Percentiles rank a stretch among this genome's conserved stretches.
These are phyloP conservation scores for Ogataea parapolymorpha DNA, from an alignment of 805 yeast species.

Conservation along the genomic window DNA sequence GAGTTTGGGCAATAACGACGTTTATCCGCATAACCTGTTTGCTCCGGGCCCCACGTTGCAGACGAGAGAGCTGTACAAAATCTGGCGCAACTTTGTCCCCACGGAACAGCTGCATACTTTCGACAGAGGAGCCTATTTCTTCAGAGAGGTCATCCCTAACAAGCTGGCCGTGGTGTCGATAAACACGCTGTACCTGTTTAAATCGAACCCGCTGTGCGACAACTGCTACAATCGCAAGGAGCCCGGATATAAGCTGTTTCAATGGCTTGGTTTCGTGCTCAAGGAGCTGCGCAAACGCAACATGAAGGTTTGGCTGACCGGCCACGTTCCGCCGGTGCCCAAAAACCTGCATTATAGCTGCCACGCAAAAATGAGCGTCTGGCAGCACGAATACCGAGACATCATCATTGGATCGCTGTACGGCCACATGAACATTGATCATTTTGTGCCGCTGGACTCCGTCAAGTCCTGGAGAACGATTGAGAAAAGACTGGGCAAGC, in stretches of 20 bases:
- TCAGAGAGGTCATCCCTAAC: conserved; percentile 75
- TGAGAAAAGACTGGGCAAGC: conserved; percentile 21
- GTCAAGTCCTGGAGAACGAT: conserved; percentile 60
- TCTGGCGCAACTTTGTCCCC: conserved; percentile 75
- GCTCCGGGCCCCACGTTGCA: conserved; percentile 88
- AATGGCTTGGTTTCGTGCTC: conserved; percentile 74
- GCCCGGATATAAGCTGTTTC: conserved; percentile 74
- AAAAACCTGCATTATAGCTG: conserved; percentile 75
- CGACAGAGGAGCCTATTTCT: conserved; percentile 69
- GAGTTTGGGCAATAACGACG: conserved; percentile 82
- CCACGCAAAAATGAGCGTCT: conserved; percentile 68
- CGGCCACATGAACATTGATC: conserved; percentile 91
- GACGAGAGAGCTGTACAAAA: conserved; percentile 68
- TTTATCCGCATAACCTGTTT: conserved; percentile 82
- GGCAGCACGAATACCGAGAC: conserved; percentile 83
- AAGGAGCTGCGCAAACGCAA: conserved; percentile 68
- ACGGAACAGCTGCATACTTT: conserved; percentile 73
- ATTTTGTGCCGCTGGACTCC: conserved; percentile 74
- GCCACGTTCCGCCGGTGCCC: conserved; percentile 85
- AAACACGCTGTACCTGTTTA: conserved; percentile 72
- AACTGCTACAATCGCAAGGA: conserved; percentile 68
- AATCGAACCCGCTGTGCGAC: conserved; percentile 78
- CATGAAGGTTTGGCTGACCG: conserved; percentile 83
- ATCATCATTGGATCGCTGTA: conserved; percentile 77
- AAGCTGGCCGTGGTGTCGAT: conserved; percentile 75